Base-by-base conservation (phyloP, 805 yeast genomes). In the Starmerella lactis-condensi region DNA sequence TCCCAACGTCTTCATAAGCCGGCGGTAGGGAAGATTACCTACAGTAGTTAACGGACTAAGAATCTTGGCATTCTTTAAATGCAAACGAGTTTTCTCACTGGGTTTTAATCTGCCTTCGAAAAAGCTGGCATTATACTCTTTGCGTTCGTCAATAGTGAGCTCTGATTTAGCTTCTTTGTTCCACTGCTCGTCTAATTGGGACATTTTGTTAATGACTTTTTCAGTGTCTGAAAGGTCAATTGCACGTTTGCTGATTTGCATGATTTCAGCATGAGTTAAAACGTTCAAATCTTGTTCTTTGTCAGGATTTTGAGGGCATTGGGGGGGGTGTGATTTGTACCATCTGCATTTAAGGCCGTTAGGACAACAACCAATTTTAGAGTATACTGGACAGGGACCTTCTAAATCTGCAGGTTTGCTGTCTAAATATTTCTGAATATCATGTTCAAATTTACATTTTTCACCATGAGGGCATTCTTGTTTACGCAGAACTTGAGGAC, bases 11-110 rank as follows among this genome's bases (percentile, higher is more conserved):
- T 73, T 75, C 94, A 89, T 83, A 37, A 89, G 62, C 44, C 96
- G 66, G 53, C 99, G 74, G 57, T 69, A 89, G 11, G 99, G 98
- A 45, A 89, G 62, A 54, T 89, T 89, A 15, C 99, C 99, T 5
- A 89, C 98, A 0, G 99, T 89, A 21, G 99, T 91, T 39, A 89
- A 64, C 2, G 99, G 99, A 2, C 95, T 79, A 6, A 89, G 73
- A 37, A 89, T 81, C 54, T 82, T 82, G 41, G 85, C 85, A 28
- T 69, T 60, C 22, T 60, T 57, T 31, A 77, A 63, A 47, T 82
- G 60, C 29, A 89, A 49, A 34, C 56, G 63, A 52, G 75, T 77
- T 67, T 89, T 89, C 52, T 89, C 96, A n/a, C 65, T 58, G 1
- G 79, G 63, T 45, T 68, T 69, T 54, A 75, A 69, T 13, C 82